Conservation (phyloP, 371 early-diverging fungal genomes). For the Mortierella sp. region DNA sequence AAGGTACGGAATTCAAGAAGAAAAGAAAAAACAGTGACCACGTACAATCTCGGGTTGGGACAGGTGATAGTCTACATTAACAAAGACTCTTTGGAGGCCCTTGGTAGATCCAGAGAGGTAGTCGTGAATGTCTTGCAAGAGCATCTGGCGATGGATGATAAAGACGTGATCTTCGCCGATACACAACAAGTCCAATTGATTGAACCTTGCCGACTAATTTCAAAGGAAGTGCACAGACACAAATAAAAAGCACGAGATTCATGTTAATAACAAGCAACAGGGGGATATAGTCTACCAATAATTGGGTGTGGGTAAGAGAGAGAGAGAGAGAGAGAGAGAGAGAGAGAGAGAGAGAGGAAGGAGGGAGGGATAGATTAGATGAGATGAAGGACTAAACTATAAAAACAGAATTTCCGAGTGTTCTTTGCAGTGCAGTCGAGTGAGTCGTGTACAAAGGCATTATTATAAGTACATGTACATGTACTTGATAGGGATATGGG, state of each 20-base stretch:
- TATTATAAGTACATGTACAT: background rate
- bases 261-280: too few relatives aligned
- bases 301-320: too few relatives aligned
- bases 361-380: too few relatives aligned
- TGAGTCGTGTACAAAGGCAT: too few relatives aligned
- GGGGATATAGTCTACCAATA: too few relatives aligned
- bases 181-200: constrained; percentile 40
- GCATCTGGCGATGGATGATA: constrained; percentile 39
- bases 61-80: constrained; percentile 48
- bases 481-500: background rate
- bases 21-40: background rate
- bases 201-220: constrained; percentile 39
- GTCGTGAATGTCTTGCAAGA: constrained; percentile 45
- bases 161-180: constrained; percentile 52
- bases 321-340: too few relatives aligned
- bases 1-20: background rate
- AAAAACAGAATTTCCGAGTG: too few relatives aligned
- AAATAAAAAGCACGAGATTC: too few relatives aligned
- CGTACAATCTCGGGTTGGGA: constrained; percentile 44
- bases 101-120: constrained; percentile 37
- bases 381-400: too few relatives aligned
- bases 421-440: too few relatives aligned
- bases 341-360: too few relatives aligned
- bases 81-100: constrained; percentile 45
- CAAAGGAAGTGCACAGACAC: background rate